Base-by-base conservation (phyloP, 257 asterid genomes). In the Primulina huaijiensis region DNA sequence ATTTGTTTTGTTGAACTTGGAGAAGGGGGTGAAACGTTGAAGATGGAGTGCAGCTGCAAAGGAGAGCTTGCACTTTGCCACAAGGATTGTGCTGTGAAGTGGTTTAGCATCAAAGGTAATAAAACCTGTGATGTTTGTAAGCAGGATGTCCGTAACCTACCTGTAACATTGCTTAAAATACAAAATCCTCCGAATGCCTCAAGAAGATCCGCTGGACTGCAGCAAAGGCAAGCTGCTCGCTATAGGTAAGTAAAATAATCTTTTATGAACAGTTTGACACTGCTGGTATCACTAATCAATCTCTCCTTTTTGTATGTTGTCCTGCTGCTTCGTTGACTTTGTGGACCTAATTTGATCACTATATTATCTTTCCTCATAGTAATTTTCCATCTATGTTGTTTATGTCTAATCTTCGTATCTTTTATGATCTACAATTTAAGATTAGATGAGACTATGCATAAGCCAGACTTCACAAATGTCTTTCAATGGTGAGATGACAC, bases 41-140 rank as follows among this genome's bases (percentile, higher is more conserved):
- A 93, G 82, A 79, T 93, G 96, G 99, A 90, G 82, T 93, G 99
- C 83, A 87, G 96, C 73, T 93, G 99, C 82, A 93, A 87, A 79
- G 99, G 99, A 72, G 99, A 89, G 80, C 96, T 93, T 75, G 97
- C 99, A 60, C 97, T 93, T 70, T 95, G 96, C 37, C 99, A 93
- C 81, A 82, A 90, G 77, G 99, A 82, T 62, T 93, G 99, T 78
- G 96, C 95, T 1, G 74, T 93, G 52, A 93, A 90, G 80, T 93
- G 99, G 99, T 93, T 93, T 75, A 90, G 92, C 70, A 90, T 90
- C 73, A 93, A 90, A 83, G 99, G 99, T 65, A 93, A 93, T 72
- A 90, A 82, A 78, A 87, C 91, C 10, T 93, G 99, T 80, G 99
- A 93, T 67, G 85, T 93, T 70, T 93, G 99, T 85, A 85, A 78